Conservation (phyloP, 2,329 filamentous ascomycete genomes). For the Cladosporium velox region DNA sequence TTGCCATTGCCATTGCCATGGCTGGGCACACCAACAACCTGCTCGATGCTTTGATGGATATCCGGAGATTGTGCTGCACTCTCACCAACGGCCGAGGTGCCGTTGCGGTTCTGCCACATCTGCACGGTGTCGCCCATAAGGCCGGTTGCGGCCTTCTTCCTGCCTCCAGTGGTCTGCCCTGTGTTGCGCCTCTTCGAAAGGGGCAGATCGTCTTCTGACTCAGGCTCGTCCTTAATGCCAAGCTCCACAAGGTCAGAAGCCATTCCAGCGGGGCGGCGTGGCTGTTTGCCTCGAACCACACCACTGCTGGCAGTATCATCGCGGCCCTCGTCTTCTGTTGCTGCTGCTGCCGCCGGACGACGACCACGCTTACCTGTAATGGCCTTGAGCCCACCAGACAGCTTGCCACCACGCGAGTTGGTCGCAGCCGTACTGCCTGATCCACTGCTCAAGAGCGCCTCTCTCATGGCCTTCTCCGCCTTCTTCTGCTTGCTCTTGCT, state of each 20-base stretch:
- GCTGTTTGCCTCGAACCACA: background rate
- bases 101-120: constrained; percentile 5
- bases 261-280: constrained; percentile 1
- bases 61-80: background rate
- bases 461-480: background rate
- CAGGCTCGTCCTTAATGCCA: background rate
- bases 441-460: background rate
- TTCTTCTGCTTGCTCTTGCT: constrained; percentile 17
- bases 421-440: background rate
- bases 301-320: background rate
- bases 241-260: background rate
- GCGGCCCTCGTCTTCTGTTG: background rate
- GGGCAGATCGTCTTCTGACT: constrained; percentile 9
- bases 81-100: background rate
- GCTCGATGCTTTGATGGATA: background rate
- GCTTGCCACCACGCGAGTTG: background rate
- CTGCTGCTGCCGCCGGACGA: background rate
- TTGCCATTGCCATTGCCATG: background rate
- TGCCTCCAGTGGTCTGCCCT: background rate
- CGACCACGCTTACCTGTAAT: constrained; percentile 2
- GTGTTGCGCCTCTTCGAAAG: constrained; percentile 6
- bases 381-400: background rate
- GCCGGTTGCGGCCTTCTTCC: background rate
- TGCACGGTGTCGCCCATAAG: constrained; percentile 2
- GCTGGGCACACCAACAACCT: background rate